A percentile compares a stretch with the other conserved stretches of the same genome.
These are phyloP conservation scores for Saccharum spontaneum DNA, from an alignment of 176 grass and related monocot genomes.

Conservation along the genomic window DNA sequence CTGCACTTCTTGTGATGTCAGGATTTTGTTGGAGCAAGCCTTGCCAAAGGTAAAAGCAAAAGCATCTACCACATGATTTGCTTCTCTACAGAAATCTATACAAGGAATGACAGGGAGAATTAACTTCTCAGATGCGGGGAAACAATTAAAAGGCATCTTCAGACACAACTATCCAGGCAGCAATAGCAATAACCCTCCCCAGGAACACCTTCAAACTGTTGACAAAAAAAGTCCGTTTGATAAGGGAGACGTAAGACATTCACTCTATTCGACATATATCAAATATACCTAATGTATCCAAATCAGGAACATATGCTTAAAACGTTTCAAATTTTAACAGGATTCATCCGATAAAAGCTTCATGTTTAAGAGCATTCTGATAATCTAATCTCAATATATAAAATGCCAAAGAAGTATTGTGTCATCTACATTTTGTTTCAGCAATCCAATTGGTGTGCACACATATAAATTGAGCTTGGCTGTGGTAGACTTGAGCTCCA, in stretches of 20 bases:
- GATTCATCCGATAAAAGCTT: not conserved
- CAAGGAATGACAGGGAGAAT: not conserved
- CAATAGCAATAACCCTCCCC: not conserved
- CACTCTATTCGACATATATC: not conserved
- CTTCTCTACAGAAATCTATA: not conserved
- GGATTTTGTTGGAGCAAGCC: not conserved
- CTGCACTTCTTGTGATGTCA: not conserved
- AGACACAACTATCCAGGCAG: not conserved
- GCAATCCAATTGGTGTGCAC: not conserved
- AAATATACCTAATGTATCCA: not conserved
- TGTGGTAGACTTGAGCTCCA: not conserved
- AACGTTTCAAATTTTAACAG: not conserved
- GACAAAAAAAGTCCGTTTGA: not conserved
- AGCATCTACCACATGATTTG: not conserved
- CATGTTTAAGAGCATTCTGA: not conserved
- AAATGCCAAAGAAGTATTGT: not conserved
- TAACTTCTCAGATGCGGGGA: not conserved
- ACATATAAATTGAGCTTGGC: not conserved
- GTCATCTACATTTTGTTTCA: not conserved
- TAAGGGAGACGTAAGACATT: not conserved
- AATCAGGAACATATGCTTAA: not conserved
- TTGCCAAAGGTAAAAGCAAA: not conserved
- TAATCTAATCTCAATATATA: not conserved
- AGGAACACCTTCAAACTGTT: slow-evolving; percentile 8
- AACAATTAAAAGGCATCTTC: not conserved